Evolutionary conservation across 345 rosid genomes (phyloP).

Genomic region (Rubroshorea leprosula): DNA sequence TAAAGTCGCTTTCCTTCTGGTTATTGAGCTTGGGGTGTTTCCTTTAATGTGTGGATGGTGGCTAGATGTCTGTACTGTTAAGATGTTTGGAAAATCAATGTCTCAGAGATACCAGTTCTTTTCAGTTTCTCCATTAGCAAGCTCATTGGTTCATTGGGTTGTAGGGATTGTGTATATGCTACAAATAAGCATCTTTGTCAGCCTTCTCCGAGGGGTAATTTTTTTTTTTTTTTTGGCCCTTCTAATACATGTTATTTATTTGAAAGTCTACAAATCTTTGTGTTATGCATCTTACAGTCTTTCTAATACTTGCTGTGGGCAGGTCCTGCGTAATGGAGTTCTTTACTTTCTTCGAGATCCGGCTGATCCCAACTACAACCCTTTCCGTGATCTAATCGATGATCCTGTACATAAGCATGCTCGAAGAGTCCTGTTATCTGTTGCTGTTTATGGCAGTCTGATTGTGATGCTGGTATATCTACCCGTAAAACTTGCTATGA

Average conservation of each 20-base stretch:
- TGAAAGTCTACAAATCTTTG: background rate
- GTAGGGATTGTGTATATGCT: slow-evolving; percentile 94
- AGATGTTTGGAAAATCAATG: slow-evolving; percentile 97
- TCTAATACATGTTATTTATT: background rate
- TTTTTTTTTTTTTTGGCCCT: slow-evolving; percentile 12
- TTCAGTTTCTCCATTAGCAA: slow-evolving; percentile 82
- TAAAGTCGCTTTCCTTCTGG: slow-evolving; percentile 96
- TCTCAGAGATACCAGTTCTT: slow-evolving; percentile 78
- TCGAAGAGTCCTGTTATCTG: slow-evolving; percentile 84
- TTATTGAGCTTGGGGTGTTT: slow-evolving; percentile 96
- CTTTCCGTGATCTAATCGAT: slow-evolving; percentile 96
- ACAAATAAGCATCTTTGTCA: slow-evolving; percentile 95
- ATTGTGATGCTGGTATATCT: slow-evolving; percentile 97
- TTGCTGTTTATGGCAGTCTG: slow-evolving; percentile 94
- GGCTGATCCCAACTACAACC: slow-evolving; percentile 99
- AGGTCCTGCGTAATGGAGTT: slow-evolving; percentile 97
- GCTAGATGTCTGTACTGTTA: slow-evolving; percentile 90
- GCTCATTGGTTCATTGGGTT: slow-evolving; percentile 96
- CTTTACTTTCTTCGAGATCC: slow-evolving; percentile 93
- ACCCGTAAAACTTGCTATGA: slow-evolving; percentile 94
- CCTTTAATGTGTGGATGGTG: slow-evolving; percentile 99
- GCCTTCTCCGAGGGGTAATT: slow-evolving; percentile 97
- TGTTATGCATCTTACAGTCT: background rate
- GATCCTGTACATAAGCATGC: slow-evolving; percentile 98
- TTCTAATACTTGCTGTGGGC: slow-evolving; percentile 17